phyloP scores from a whole-genome alignment of 805 yeast genomes.

The Wickerhamomyces pijperi region DNA sequence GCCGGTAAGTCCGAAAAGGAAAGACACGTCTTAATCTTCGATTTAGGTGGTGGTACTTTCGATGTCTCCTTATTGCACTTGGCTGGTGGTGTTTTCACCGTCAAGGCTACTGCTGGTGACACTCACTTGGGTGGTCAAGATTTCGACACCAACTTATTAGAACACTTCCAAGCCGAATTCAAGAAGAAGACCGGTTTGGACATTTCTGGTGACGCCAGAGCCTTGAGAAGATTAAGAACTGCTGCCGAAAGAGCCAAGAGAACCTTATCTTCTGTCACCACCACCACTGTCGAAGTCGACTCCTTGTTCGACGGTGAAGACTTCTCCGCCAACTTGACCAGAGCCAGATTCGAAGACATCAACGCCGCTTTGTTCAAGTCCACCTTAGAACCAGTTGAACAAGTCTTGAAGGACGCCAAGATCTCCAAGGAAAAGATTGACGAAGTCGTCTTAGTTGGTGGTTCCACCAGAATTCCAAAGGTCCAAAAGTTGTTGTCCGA shows the following conservation, averaged over 20 bases:
- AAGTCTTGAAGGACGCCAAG: constrained; percentile 88
- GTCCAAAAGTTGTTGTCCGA: constrained; percentile 89
- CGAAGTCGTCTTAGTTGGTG: constrained; percentile 96
- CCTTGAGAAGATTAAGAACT: constrained; percentile 95
- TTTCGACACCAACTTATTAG: constrained; percentile 92
- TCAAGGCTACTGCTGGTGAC: constrained; percentile 98
- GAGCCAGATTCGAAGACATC: constrained; percentile 97
- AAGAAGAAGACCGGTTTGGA: constrained; percentile 91
- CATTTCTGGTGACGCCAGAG: constrained; percentile 84
- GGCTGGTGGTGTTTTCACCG: constrained; percentile 95
- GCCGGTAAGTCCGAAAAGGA: constrained; percentile 74
- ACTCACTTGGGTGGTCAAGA: constrained; percentile 99
- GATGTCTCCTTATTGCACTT: constrained; percentile 90
- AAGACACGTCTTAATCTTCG: constrained; percentile 85
- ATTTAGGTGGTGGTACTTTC: constrained; percentile 98
- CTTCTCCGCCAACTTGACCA: constrained; percentile 85
- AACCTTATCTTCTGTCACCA: constrained; percentile 92
- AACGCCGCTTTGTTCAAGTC: constrained; percentile 89
- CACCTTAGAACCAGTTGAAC: constrained; percentile 89
- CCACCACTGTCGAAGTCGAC: constrained; percentile 94
- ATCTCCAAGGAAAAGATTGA: constrained; percentile 74
- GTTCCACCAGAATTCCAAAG: constrained; percentile 98
- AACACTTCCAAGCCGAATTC: constrained; percentile 89
- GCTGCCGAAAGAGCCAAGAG: constrained; percentile 99
- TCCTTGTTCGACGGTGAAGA: constrained; percentile 93